Evolutionary conservation across 2,329 filamentous ascomycete genomes (phyloP).

Genomic region (Cordyceps pruinosa): DNA sequence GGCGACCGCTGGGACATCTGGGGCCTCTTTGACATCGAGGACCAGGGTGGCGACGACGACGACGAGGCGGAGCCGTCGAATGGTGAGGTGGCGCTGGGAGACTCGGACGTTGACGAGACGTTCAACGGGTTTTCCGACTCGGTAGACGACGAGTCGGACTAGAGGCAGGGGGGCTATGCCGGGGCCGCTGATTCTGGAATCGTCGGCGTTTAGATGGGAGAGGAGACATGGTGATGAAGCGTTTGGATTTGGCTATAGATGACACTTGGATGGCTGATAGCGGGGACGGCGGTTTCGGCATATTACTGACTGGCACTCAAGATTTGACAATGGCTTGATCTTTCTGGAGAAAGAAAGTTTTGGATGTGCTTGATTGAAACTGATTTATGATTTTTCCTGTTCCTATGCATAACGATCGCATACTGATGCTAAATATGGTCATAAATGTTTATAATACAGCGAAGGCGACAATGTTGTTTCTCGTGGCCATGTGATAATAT

Average conservation of each 20-base stretch:
- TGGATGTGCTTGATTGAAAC: background rate
- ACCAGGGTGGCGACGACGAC: slow-evolving; percentile 39
- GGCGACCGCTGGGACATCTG: slow-evolving; percentile 92
- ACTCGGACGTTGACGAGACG: slow-evolving; percentile 46
- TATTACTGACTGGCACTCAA: background rate
- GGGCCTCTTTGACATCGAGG: slow-evolving; percentile 67
- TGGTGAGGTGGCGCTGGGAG: slow-evolving; percentile 25
- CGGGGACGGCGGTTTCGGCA: background rate
- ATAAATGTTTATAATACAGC: background rate
- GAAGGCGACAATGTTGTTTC: background rate
- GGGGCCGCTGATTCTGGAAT: background rate
- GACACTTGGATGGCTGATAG: background rate
- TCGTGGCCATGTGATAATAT: background rate
- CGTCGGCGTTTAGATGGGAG: background rate
- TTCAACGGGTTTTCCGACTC: slow-evolving; percentile 51
- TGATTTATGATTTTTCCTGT: background rate
- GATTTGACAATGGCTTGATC: background rate
- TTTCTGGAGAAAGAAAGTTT: background rate
- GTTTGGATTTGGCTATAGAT: background rate
- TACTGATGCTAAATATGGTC: slow-evolving; percentile 1
- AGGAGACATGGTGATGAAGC: background rate
- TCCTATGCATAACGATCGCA: background rate
- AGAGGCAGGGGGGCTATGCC: background rate
- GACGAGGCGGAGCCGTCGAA: slow-evolving; percentile 18
- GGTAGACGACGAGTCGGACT: slow-evolving; percentile 32